Conservation (phyloP, 2,329 filamentous ascomycete genomes). For the Colletotrichum somersetense region DNA sequence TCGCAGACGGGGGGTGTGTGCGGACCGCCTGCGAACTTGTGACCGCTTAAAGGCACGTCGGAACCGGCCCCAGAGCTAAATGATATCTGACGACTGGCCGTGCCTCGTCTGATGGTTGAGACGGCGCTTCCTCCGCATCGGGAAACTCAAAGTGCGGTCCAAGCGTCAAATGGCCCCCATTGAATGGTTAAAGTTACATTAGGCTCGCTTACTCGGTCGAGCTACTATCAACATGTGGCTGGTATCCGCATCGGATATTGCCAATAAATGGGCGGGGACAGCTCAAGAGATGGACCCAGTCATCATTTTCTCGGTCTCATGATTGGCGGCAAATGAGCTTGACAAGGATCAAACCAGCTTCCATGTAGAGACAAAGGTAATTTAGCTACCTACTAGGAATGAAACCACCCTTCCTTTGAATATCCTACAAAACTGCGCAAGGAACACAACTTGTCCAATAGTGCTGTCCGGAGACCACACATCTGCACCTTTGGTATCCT, state of each 20-base stretch:
- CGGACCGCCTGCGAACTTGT: conserved; percentile 9
- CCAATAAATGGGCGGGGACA: not conserved
- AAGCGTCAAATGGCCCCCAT: not conserved
- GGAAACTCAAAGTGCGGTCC: not conserved
- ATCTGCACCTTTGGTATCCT: not conserved
- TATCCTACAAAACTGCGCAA: not conserved
- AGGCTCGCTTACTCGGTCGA: no score
- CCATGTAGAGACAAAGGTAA: no score
- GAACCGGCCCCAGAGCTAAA: not conserved
- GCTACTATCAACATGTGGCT: not conserved
- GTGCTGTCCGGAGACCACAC: not conserved
- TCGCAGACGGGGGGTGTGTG: conserved; percentile 16
- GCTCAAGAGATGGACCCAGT: not conserved
- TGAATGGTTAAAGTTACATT: conserved; percentile 13
- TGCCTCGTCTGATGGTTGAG: not conserved
- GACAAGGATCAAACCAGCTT: not conserved
- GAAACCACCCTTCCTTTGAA: no score
- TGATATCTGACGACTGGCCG: not conserved
- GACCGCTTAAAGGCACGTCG: not conserved
- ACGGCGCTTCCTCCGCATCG: conserved; percentile 1
- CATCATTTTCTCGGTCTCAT: not conserved
- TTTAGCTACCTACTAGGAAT: not conserved
- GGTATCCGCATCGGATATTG: not conserved
- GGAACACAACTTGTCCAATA: not conserved
- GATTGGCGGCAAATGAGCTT: not conserved